A percentile compares a stretch with the other conserved stretches of the same genome.
Conservation (phyloP, 257 asterid species). For the Rauvolfia tetraphylla region DNA sequence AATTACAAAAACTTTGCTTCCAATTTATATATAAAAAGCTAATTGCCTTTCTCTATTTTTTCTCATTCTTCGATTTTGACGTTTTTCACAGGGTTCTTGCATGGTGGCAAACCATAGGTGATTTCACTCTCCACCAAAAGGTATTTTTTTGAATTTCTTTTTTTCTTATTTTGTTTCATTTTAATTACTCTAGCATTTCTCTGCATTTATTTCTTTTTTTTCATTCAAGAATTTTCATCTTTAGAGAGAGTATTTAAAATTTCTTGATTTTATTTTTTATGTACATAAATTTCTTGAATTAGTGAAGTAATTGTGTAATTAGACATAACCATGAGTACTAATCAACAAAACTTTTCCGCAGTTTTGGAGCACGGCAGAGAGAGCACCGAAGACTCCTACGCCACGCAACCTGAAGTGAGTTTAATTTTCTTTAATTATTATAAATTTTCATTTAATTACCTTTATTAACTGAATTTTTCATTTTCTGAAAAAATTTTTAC, state of each 20-base stretch:
- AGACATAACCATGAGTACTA: not conserved
- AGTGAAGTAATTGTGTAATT: not conserved
- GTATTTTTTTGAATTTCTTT: not conserved
- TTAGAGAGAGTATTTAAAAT: not conserved
- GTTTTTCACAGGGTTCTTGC: not conserved
- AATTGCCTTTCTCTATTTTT: not conserved
- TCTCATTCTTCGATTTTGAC: not conserved
- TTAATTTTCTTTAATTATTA: not conserved
- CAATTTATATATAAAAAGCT: not conserved
- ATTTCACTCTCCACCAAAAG: not conserved
- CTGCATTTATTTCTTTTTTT: no score
- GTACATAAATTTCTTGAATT: not conserved
- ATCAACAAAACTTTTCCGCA: not conserved
- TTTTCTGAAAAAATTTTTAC: not conserved
- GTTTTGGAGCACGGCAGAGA: not conserved
- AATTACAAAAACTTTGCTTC: no score
- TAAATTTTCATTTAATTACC: not conserved
- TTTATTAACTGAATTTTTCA: not conserved
- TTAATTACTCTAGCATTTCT: not conserved
- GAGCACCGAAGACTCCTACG: not conserved
- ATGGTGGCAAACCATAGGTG: not conserved
- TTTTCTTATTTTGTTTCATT: not conserved
- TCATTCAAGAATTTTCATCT: not conserved
- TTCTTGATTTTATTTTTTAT: not conserved
- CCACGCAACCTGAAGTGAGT: not conserved